Percentiles rank a stretch among this genome's conserved stretches.
phyloP scores from a whole-genome alignment of 2,329 filamentous ascomycete species.

The Pleomassaria siparia region DNA sequence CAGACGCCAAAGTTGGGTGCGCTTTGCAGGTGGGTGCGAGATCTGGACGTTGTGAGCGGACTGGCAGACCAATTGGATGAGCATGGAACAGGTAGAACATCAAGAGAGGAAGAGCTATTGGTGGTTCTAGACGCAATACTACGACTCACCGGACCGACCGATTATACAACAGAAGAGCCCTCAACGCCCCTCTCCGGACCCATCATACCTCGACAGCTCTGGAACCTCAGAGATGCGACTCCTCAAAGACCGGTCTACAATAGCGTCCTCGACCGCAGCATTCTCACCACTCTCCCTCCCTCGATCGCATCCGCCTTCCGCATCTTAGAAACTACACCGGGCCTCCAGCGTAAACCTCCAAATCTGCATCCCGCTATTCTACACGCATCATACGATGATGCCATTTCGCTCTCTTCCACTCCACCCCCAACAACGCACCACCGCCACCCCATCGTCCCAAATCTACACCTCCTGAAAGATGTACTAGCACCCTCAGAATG shows the following conservation, averaged over 20 bases:
- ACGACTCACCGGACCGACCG: constrained; percentile 63
- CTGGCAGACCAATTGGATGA: constrained; percentile 58
- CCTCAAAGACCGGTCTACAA: constrained; percentile 56
- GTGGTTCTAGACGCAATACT: constrained; percentile 65
- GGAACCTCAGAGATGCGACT: constrained; percentile 57
- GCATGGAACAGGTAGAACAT: constrained; percentile 39
- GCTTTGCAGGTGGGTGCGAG: constrained; percentile 71
- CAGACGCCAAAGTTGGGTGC: constrained; percentile 69
- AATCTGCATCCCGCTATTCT: constrained; percentile 68
- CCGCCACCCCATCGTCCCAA: constrained; percentile 64
- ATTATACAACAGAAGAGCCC: constrained; percentile 43
- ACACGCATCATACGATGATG: constrained; percentile 61
- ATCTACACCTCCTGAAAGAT: constrained; percentile 61
- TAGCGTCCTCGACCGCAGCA: constrained; percentile 56
- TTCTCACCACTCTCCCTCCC: constrained; percentile 39
- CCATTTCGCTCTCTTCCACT: constrained; percentile 53
- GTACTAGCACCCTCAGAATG: constrained; percentile 65
- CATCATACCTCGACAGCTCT: constrained; percentile 61
- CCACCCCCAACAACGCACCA: constrained; percentile 55
- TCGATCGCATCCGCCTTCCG: constrained; percentile 47
- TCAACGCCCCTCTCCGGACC: constrained; percentile 41
- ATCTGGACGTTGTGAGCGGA: constrained; percentile 69
- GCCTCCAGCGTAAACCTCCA: constrained; percentile 63
- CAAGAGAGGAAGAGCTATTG: constrained; percentile 56
- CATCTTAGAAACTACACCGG: constrained; percentile 63